Percentiles rank a stretch among this genome's conserved stretches.
Evolutionary conservation across 805 yeast species (phyloP).

Genomic region (Candida broadrunensis): DNA sequence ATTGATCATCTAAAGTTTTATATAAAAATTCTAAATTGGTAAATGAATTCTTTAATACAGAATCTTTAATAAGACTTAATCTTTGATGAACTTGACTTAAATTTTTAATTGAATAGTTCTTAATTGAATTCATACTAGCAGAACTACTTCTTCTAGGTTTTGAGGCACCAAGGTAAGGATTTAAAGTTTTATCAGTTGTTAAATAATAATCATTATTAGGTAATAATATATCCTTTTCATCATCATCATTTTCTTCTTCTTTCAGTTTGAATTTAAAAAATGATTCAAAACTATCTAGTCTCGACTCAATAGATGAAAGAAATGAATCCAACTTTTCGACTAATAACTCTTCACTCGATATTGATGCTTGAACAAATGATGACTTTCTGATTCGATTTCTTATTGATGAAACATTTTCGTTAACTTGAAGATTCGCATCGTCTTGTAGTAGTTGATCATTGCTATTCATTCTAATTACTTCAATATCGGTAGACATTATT

Average conservation of each 20-base stretch:
- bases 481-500: not conserved
- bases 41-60: constrained; percentile 34
- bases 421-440: not conserved
- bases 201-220: not conserved
- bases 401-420: not conserved
- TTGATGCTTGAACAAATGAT: not conserved
- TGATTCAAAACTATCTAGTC: constrained; percentile 38
- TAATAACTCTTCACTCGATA: constrained; percentile 36
- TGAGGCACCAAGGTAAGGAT: not conserved
- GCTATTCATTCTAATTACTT: not conserved
- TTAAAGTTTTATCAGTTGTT: not conserved
- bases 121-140: constrained; percentile 27
- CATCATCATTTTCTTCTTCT: not conserved
- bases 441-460: not conserved
- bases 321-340: constrained; percentile 40
- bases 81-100: constrained; percentile 34
- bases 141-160: constrained; percentile 20
- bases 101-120: constrained; percentile 28
- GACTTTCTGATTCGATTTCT: not conserved
- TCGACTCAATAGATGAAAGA: constrained; percentile 39
- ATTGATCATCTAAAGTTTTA: constrained; percentile 39
- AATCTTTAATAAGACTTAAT: constrained; percentile 30
- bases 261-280: constrained; percentile 27
- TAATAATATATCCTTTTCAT: not conserved
- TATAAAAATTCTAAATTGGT: constrained; percentile 38